phyloP scores from a whole-genome alignment of 768 basidiomycete species.

The Leucocoprinus sp. region DNA sequence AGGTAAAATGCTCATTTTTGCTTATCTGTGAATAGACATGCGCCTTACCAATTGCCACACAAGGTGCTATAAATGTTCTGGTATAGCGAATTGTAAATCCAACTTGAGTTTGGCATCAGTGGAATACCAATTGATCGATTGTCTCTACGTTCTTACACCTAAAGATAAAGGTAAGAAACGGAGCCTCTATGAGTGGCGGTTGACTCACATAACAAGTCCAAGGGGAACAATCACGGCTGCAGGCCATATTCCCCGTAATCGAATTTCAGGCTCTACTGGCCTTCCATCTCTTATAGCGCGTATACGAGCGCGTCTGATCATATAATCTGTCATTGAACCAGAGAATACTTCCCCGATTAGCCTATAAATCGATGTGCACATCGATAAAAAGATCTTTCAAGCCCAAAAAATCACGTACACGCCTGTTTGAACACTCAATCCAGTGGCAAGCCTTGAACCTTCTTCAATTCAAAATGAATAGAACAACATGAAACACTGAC shows the following conservation, averaged over 20 bases:
- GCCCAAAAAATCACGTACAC: conserved; percentile 17
- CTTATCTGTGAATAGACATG: not conserved
- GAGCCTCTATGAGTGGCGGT: not conserved
- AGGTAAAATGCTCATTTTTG: not conserved
- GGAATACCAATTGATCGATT: not conserved
- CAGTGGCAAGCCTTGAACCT: conserved; percentile 24
- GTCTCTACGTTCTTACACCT: conserved; percentile 9
- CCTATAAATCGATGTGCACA: not conserved
- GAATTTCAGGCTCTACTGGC: conserved; percentile 23
- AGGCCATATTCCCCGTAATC: conserved; percentile 29
- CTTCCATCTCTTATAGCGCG: conserved; percentile 18
- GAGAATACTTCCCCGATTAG: conserved; percentile 26
- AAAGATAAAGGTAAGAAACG: not conserved
- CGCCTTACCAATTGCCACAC: conserved; percentile 28
- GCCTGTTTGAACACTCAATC: conserved; percentile 27
- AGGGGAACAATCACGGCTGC: conserved; percentile 26
- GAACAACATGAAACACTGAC: conserved; percentile 14
- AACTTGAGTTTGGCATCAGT: conserved; percentile 15
- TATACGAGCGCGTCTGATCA: conserved; percentile 26
- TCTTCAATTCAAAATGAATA: not conserved
- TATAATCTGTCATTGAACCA: conserved; percentile 26
- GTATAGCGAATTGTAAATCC: conserved; percentile 26
- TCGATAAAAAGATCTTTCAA: too few relatives aligned
- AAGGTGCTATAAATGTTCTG: conserved; percentile 26
- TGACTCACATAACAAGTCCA: conserved; percentile 25